Percentiles rank a stretch among this genome's conserved stretches.
Evolutionary conservation across 495 filamentous ascomycete species (phyloP).

Genomic region (Pseudevernia furfuracea): DNA sequence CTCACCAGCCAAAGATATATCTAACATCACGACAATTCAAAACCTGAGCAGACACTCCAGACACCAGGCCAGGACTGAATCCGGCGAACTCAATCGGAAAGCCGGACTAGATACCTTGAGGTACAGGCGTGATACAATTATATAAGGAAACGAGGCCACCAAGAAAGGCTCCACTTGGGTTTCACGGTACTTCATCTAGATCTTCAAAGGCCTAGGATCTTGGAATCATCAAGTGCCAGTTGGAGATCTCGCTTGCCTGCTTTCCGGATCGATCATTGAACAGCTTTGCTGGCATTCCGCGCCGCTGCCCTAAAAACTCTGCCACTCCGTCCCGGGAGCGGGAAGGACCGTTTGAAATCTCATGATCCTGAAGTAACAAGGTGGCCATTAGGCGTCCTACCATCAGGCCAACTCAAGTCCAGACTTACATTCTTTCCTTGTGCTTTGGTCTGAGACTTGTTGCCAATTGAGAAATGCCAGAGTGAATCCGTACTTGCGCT

Average conservation of each 20-base stretch:
- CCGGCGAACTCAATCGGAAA: neutral
- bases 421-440: neutral
- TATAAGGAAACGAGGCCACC: neutral
- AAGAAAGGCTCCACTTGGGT: neutral
- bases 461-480: neutral
- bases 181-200: neutral
- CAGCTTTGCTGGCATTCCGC: neutral
- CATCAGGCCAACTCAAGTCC: neutral
- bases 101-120: neutral
- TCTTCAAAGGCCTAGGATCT: neutral
- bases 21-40: neutral
- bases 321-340: neutral
- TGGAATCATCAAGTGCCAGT: neutral
- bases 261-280: neutral
- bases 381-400: neutral
- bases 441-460: neutral
- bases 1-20: neutral
- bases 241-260: neutral
- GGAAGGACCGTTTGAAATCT: neutral
- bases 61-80: neutral
- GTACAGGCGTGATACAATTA: neutral
- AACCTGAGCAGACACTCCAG: neutral
- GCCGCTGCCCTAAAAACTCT: neutral
- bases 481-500: neutral
- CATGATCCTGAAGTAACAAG: neutral